phyloP scores from a whole-genome alignment of 192 early-diverging fungal genomes.

The Rhizoclosmatium globosum region DNA sequence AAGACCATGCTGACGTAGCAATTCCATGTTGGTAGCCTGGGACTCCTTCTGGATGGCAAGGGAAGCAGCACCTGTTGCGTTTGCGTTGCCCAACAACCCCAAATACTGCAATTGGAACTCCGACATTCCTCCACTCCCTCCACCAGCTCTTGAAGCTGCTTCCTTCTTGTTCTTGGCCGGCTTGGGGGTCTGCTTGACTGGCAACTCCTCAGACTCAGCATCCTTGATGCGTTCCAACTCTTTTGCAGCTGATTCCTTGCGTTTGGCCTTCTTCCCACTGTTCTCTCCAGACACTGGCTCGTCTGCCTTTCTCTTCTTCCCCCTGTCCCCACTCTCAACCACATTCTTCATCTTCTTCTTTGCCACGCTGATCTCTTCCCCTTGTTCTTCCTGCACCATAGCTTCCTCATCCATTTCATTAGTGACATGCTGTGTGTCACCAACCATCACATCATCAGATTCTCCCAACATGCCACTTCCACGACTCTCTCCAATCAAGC shows the following conservation, averaged over 20 bases:
- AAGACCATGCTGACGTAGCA: not conserved
- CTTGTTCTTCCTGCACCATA: too few species aligned
- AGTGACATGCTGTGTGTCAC: too few species aligned
- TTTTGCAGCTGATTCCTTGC: not conserved
- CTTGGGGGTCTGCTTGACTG: not conserved
- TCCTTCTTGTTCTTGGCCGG: not conserved
- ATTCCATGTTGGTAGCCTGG: not conserved
- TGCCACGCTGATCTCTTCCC: not conserved
- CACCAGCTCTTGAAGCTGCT: too few species aligned
- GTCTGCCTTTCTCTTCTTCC: not conserved
- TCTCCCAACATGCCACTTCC: too few species aligned
- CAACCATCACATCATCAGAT: too few species aligned
- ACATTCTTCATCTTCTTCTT: not conserved
- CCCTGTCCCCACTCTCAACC: not conserved
- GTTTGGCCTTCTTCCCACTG: not conserved
- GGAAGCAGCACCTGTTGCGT: not conserved
- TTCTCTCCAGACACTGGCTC: not conserved
- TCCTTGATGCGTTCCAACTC: not conserved
- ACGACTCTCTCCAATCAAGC: too few species aligned
- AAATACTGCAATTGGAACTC: not conserved
- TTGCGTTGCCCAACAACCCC: not conserved
- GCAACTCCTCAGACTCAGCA: not conserved
- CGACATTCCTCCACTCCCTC: not conserved
- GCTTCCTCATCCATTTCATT: too few species aligned
- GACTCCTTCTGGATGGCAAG: not conserved